phyloP scores from a whole-genome alignment of 345 rosid genomes.

The Erodium maritimum region DNA sequence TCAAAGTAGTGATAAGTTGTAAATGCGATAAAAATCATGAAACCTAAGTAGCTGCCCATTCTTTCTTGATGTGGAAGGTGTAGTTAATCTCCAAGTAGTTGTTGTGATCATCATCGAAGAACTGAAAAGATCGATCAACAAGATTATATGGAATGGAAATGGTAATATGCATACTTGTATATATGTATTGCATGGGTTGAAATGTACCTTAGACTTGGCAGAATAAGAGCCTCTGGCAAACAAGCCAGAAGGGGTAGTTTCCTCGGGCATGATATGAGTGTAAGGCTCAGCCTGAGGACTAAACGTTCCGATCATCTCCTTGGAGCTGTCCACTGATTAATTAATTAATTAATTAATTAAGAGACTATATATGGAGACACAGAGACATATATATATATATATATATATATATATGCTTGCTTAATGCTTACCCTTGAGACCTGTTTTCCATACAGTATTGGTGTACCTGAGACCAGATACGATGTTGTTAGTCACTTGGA shows the following conservation, averaged over 20 bases:
- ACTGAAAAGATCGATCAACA: too few species aligned
- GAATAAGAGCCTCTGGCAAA: constrained; percentile 84
- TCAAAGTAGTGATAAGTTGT: too few species aligned
- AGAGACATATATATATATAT: too few species aligned
- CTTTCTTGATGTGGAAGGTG: constrained; percentile 77
- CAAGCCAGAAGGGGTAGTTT: constrained; percentile 78
- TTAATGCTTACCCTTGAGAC: constrained; percentile 39
- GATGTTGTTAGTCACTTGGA: constrained; percentile 76
- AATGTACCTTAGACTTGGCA: constrained; percentile 66
- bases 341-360: too few species aligned
- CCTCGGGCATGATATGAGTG: constrained; percentile 65
- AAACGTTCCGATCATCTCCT: constrained; percentile 88
- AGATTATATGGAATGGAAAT: too few species aligned
- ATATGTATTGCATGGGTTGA: too few species aligned
- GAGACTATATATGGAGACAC: too few species aligned
- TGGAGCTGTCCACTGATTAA: constrained; percentile 73
- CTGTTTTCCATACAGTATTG: constrained; percentile 76
- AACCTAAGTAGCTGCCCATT: constrained; percentile 30
- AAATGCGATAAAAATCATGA: too few species aligned
- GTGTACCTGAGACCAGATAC: constrained; percentile 75
- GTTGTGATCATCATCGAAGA: constrained; percentile 72
- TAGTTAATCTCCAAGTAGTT: constrained; percentile 83
- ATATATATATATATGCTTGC: too few species aligned
- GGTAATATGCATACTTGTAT: too few species aligned
- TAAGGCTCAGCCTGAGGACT: constrained; percentile 86